Evolutionary conservation across 78 protist genomes (phyloP).

Genomic region (Parvularia atlantis): DNA sequence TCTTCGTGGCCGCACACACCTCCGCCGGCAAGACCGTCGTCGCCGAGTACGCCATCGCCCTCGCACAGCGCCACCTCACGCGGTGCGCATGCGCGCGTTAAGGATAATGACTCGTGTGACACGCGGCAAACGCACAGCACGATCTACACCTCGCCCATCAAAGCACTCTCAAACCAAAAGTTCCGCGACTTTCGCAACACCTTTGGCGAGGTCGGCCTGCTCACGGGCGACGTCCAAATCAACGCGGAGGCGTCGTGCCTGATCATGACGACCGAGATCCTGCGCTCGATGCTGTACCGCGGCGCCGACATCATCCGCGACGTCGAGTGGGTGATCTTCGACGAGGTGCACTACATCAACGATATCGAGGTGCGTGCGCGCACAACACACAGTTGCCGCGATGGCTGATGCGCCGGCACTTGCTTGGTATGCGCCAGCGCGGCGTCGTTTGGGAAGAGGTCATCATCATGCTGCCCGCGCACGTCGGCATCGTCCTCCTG

Average conservation of each 20-base stretch:
- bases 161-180: constrained; percentile 91
- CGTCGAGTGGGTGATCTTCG: constrained; percentile 88
- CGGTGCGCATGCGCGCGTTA: no score
- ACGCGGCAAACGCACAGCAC: constrained; percentile 27
- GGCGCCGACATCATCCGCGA: constrained; percentile 83
- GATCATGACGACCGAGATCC: constrained; percentile 95
- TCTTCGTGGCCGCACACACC: constrained; percentile 94
- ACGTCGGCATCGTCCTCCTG: constrained; percentile 69
- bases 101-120: no score
- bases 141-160: constrained; percentile 95
- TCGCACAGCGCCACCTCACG: constrained; percentile 29
- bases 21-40: constrained; percentile 95
- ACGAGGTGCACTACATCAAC: constrained; percentile 84
- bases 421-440: constrained; percentile 47
- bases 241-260: constrained; percentile 80
- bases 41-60: constrained; percentile 91
- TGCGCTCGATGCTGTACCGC: constrained; percentile 69
- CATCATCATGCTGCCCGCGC: constrained; percentile 78
- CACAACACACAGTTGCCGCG: neutral
- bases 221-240: constrained; percentile 83
- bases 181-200: constrained; percentile 11
- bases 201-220: constrained; percentile 84
- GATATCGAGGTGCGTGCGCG: constrained; percentile 19
- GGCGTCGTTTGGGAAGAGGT: constrained; percentile 97
- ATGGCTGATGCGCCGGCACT: neutral